Evolutionary conservation across 2,329 filamentous ascomycete genomes (phyloP).

Genomic region (Polytolypa hystricis): DNA sequence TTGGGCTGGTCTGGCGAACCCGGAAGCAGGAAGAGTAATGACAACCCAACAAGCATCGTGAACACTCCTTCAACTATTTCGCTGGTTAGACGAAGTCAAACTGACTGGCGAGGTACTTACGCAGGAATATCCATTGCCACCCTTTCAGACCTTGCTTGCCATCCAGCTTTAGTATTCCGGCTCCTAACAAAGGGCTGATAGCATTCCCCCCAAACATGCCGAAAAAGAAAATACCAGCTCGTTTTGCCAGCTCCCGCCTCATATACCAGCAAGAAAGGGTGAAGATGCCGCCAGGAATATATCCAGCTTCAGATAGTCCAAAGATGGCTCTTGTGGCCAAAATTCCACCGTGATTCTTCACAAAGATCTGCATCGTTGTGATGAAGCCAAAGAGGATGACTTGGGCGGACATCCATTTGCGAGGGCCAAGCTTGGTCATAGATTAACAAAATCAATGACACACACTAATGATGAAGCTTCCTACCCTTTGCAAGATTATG

Average conservation of each 20-base stretch:
- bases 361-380: conserved; percentile 35
- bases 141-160: conserved; percentile 32
- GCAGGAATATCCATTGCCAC: conserved; percentile 43
- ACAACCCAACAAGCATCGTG: conserved; percentile 30
- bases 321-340: conserved; percentile 35
- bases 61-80: conserved; percentile 35
- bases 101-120: conserved; percentile 20
- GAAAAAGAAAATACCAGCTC: conserved; percentile 43
- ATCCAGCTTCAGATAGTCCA: conserved; percentile 41
- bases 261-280: conserved; percentile 44
- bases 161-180: conserved; percentile 38
- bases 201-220: conserved; percentile 44
- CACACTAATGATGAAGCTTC: not conserved
- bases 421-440: conserved; percentile 29
- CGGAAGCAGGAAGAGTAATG: conserved; percentile 34
- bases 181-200: conserved; percentile 39
- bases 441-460: not conserved
- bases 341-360: conserved; percentile 35
- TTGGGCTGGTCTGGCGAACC: conserved; percentile 32
- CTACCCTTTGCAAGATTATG: conserved; percentile 23
- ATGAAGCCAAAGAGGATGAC: conserved; percentile 40
- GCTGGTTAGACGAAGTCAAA: not conserved
- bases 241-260: conserved; percentile 34
- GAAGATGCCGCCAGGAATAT: conserved; percentile 42
- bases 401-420: conserved; percentile 40